Evolutionary conservation across 1,284 basidiomycete genomes (phyloP), one percentile per base, ranked within the genome.

Genomic region (Apiotrichum montevideense): DNA sequence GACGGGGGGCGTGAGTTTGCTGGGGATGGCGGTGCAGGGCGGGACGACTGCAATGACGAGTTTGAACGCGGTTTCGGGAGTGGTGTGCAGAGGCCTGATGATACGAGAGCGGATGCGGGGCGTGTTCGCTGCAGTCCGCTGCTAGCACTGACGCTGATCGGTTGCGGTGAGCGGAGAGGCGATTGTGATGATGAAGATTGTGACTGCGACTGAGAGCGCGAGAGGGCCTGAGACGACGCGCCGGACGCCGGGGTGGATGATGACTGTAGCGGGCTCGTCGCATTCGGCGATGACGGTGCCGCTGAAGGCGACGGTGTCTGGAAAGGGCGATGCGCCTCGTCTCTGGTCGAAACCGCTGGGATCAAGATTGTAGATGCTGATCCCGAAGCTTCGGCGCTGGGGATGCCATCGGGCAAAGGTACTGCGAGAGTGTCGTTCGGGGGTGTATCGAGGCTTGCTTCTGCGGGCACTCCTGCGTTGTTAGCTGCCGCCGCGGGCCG

Each of bases 11-110:
- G 63, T 9, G 68, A 70, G 13, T 59, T 57, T 2, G 68, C 69
- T 0, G 72, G 72, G 1, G 67, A 69, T 2, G 68, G 64, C 13
- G 72, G 72, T 6, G 72, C 72, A 2, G 71, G 70, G n/a, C 72
- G 65, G 37, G 63, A 60, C 6, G 67, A 66, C 7, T 65, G 64
- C 13, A 73, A 60, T 0, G 54, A 51, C 7, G 51, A 58, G 51
- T 62, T 59, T 6, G 65, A 66, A 29, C 67, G 64, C 1, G 69
- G 61, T 46, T 65, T 64, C 40, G 57, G 42, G 1, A 53, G 35
- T 15, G 52, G 5, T 8, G 39, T 29, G 14, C 7, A 29, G 5
- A 46, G 9, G 11, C 13, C 29, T 4, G 46, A 21, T 3, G 33
- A 29, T 10, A 47, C 46, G n/a, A 54, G 46, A 4, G 46, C 46